Percentiles rank a stretch among this genome's conserved stretches.
phyloP scores from a whole-genome alignment of 192 early-diverging fungal genomes.

The Mortierella claussenii region DNA sequence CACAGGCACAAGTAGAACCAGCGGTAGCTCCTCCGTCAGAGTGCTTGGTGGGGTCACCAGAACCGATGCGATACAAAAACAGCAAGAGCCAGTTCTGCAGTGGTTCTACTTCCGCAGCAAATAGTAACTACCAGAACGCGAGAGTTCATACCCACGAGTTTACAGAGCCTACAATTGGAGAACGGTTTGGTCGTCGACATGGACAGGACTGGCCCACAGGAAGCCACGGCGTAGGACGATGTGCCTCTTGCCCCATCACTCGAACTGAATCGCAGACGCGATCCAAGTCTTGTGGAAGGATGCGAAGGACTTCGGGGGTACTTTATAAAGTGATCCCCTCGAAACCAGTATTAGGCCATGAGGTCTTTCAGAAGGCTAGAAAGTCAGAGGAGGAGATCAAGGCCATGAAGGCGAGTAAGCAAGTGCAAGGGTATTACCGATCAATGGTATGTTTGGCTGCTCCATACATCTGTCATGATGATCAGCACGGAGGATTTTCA shows the following conservation, averaged over 20 bases:
- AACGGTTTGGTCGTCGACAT: slow-evolving; percentile 41
- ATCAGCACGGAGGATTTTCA: no score
- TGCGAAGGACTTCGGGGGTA: slow-evolving; percentile 10
- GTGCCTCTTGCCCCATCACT: slow-evolving; percentile 9
- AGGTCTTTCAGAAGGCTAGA: slow-evolving; percentile 22
- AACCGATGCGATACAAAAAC: slow-evolving; percentile 2
- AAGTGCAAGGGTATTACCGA: slow-evolving; percentile 35
- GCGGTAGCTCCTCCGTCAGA: neutral
- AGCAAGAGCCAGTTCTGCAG: neutral
- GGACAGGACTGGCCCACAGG: slow-evolving; percentile 38
- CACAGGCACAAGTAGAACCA: neutral
- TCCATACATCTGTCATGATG: neutral
- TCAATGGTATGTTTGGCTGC: slow-evolving; percentile 2
- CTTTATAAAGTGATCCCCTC: slow-evolving; percentile 22
- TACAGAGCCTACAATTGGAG: slow-evolving; percentile 31
- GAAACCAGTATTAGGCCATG: slow-evolving; percentile 11
- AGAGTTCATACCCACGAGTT: slow-evolving; percentile 11
- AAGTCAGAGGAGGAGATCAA: slow-evolving; percentile 25
- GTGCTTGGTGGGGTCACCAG: slow-evolving; percentile 1
- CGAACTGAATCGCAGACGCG: slow-evolving; percentile 15
- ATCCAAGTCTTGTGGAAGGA: slow-evolving; percentile 17
- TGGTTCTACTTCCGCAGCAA: no score
- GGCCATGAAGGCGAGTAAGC: slow-evolving; percentile 9
- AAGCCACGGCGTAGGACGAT: no score
- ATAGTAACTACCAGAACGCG: no score